Conservation (phyloP, 768 basidiomycete genomes). For the Leccinum disarticulatum region DNA sequence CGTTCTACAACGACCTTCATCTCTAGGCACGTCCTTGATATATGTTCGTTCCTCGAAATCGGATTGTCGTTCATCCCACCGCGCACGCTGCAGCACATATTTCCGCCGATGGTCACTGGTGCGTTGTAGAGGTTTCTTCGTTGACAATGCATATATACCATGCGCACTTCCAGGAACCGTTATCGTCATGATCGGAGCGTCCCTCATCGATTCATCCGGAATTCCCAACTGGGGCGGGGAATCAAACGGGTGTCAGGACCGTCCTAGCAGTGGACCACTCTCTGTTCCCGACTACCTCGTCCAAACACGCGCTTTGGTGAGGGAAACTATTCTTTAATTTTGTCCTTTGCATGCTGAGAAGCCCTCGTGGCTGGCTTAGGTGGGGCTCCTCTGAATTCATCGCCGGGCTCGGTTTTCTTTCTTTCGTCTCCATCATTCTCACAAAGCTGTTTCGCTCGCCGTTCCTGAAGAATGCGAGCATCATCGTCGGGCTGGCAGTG, state of each 20-base stretch:
- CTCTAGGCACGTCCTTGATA: constrained; percentile 30
- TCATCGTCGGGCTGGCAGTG: constrained; percentile 74
- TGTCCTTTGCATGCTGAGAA: no score
- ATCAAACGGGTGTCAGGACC: constrained; percentile 62
- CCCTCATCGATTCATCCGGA: constrained; percentile 72
- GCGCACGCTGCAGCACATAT: constrained; percentile 59
- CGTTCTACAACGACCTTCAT: no score
- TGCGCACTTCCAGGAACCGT: constrained; percentile 55
- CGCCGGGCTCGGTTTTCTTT: constrained; percentile 77
- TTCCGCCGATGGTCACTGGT: constrained; percentile 82
- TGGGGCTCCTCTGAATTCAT: constrained; percentile 87
- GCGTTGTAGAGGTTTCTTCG: constrained; percentile 1
- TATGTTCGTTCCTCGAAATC: constrained; percentile 34
- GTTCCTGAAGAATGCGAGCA: constrained; percentile 78
- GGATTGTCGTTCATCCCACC: constrained; percentile 72
- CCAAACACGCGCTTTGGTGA: constrained; percentile 66
- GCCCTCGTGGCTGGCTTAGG: constrained; percentile 26
- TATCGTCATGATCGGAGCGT: constrained; percentile 77
- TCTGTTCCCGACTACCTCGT: constrained; percentile 65
- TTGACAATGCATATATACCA: not conserved
- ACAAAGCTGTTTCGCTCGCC: constrained; percentile 86
- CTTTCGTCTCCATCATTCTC: constrained; percentile 72
- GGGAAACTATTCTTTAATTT: not conserved
- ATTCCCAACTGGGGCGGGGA: constrained; percentile 85
- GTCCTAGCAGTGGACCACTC: constrained; percentile 68